Evolutionary conservation across 2,329 filamentous ascomycete species (phyloP), one percentile per base, ranked within the genome.

Genomic region (Cryphonectria nitschkei): DNA sequence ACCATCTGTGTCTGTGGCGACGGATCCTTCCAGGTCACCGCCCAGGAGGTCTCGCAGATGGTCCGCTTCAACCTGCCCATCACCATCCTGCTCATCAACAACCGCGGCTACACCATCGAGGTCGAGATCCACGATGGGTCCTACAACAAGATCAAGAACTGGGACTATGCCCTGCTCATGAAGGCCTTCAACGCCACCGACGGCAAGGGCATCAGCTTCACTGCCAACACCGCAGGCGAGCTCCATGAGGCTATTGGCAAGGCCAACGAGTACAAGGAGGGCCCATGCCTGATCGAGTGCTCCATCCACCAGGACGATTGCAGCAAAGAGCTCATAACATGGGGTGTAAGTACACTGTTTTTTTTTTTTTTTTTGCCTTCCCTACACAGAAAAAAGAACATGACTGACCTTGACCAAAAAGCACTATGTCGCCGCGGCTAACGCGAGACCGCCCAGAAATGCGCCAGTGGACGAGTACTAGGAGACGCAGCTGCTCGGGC

Each of bases 21-120:
- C 70, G 80, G 79, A 2, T 80, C 78, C 56, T 77, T 81, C 73
- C 79, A 81, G 72, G 75, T 79, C n/a, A 81, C 79, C 3, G 78
- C 78, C 1, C 79, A 81, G 67, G 79, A 81, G 73, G 76, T 81
- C 7, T 76, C 77, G 37, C 80, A 80, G 22, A 80, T 81, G 73
- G 79, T 81, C 32, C 74, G 78, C 34, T 77, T 76, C 69, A 74
- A 77, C 29, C 75, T 80, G 32, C 72, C 77, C 43, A 75, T 78
- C 62, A 77, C 75, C 52, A 79, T 81, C 39, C 72, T 81, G 29
- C 73, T 81, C 34, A 74, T 80, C 68, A 80, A 80, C 75, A 82
- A 82, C 72, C 75, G 78, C 52, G 80, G 80, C 5, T 82, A 82
- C 71, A 81, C 80, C 8, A 80, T 81, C 72, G 80, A 82, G 73